Percentiles rank a stretch among this genome's conserved stretches.
phyloP scores from a whole-genome alignment of 306 rosid species.

The Prinsepia uniflora region DNA sequence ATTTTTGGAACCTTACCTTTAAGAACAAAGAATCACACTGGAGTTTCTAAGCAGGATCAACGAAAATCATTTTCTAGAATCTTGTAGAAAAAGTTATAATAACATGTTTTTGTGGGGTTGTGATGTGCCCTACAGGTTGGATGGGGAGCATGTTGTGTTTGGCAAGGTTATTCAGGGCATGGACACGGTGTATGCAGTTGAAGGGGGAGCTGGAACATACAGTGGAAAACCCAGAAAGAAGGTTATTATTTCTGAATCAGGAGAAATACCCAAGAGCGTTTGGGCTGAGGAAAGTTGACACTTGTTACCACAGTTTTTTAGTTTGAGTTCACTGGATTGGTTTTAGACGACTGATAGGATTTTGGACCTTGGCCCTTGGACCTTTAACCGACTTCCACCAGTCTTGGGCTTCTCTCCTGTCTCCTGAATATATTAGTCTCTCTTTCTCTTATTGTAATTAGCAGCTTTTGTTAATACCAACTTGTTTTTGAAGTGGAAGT shows the following conservation, averaged over 20 bases:
- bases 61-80: neutral
- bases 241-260: slow-evolving; percentile 64
- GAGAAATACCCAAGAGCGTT: slow-evolving; percentile 61
- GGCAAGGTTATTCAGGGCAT: slow-evolving; percentile 83
- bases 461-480: slow-evolving; percentile 13
- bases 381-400: slow-evolving; percentile 12
- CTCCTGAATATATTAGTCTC: slow-evolving; percentile 15
- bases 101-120: no score
- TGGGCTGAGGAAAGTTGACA: slow-evolving; percentile 60
- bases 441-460: slow-evolving; percentile 8
- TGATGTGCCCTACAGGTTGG: slow-evolving; percentile 51
- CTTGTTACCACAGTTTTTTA: slow-evolving; percentile 17
- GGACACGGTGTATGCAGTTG: slow-evolving; percentile 72
- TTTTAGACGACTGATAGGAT: slow-evolving; percentile 16
- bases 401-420: slow-evolving; percentile 14
- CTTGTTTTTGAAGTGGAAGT: slow-evolving; percentile 24
- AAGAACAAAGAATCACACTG: neutral
- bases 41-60: neutral
- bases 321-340: slow-evolving; percentile 18
- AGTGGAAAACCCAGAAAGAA: slow-evolving; percentile 77
- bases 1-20: neutral
- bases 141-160: slow-evolving; percentile 79
- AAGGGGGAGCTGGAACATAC: slow-evolving; percentile 86
- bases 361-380: neutral
- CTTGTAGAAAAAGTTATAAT: neutral